Evolutionary conservation across 2,329 filamentous ascomycete species (phyloP).

Genomic region (Exophiala aquamarina): DNA sequence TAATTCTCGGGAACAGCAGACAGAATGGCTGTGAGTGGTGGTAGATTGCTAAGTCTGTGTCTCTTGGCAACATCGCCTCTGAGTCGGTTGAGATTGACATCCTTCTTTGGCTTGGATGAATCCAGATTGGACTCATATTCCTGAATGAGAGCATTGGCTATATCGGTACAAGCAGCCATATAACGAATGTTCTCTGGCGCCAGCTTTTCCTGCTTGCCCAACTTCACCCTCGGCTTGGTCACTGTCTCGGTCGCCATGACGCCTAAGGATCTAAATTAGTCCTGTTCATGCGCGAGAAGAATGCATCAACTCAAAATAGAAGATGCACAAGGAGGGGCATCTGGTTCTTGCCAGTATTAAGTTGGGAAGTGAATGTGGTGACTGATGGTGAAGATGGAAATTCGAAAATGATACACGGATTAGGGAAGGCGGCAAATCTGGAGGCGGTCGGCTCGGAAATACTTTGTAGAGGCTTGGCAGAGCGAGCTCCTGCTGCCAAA

Average conservation of each 20-base stretch:
- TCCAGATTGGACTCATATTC: conserved; percentile 84
- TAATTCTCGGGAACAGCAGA: conserved; percentile 98
- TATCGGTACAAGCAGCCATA: conserved; percentile 90
- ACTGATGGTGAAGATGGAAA: too few relatives aligned
- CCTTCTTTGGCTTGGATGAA: conserved; percentile 69
- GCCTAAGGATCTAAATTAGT: background rate
- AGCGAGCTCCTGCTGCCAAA: background rate
- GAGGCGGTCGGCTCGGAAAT: too few relatives aligned
- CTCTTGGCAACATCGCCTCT: conserved; percentile 89
- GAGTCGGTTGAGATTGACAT: conserved; percentile 89
- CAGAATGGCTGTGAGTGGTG: conserved; percentile 93
- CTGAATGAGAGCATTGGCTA: conserved; percentile 89
- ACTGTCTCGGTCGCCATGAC: conserved; percentile 61
- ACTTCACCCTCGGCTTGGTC: conserved; percentile 49
- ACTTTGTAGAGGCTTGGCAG: too few relatives aligned
- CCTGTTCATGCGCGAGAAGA: too few relatives aligned
- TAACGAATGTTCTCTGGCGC: conserved; percentile 93
- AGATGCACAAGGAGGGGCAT: too few relatives aligned
- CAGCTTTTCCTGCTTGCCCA: conserved; percentile 71
- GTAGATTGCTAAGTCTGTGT: conserved; percentile 82
- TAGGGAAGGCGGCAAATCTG: too few relatives aligned
- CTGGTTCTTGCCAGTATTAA: too few relatives aligned
- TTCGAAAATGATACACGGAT: too few relatives aligned
- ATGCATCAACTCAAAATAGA: too few relatives aligned
- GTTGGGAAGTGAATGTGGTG: too few relatives aligned